Base-by-base conservation (phyloP, 1,284 basidiomycete species). In the Puccinia hordei region DNA sequence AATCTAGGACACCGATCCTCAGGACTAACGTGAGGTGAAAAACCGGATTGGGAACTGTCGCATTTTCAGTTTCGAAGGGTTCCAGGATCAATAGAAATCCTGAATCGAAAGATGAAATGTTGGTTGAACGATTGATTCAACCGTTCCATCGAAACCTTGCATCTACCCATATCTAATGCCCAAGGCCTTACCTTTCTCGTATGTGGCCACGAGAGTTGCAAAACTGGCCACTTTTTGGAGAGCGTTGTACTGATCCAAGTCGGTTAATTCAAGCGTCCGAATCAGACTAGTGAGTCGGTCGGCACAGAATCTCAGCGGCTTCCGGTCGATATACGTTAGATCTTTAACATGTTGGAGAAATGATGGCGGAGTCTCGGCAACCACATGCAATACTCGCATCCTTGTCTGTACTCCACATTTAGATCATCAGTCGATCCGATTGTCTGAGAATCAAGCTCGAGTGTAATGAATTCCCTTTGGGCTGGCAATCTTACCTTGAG, bases 271-370 rank as follows among this genome's bases (percentile, higher is more conserved):
- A 66, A 99, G 88, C 8, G 97, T 99, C 59, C 94, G 90, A 71
- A 99, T 93, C 27, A 99, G 88, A 30, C 94, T 97, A 82, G 96
- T 93, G 73, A 99, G 87, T 27, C 97, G 91, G 86, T 99, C 97
- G 5, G 97, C 92, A 85, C 97, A 99, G 85, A 99, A 99, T 80
- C 95, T 90, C 80, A 99, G 87, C n/a, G 97, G 97, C 83, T 96
- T 89, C 82, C 93, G 89, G 86, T 99, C 97, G 83, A 99, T 99
- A 85, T 94, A 99, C 15, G 97, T 99, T 83, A 99, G 98, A 84
- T 99, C 97, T 86, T 98, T 99, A 69, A 99, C 88, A 87, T 99
- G 97, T 84, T 98, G 97, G 59, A 99, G 87, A 86, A 99, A 99
- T 1, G 95, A 98, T n/a, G 93, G 88, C 0, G 97, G 97, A 4